These are phyloP conservation scores for Penicillium paneum DNA, from an alignment of 2,329 filamentous ascomycete genomes.

Conservation along the genomic window DNA sequence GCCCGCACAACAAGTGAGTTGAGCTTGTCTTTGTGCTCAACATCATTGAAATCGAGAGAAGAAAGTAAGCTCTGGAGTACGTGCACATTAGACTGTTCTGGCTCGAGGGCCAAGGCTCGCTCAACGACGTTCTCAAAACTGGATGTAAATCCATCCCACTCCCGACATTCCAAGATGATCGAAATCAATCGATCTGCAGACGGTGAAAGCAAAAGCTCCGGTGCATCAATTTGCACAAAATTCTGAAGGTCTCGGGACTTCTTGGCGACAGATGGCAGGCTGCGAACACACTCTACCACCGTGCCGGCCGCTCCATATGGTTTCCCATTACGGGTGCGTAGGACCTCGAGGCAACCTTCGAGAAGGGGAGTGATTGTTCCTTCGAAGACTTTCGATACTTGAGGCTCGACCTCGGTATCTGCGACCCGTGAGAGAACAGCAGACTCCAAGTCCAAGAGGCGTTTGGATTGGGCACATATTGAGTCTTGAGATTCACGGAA, in stretches of 20 bases:
- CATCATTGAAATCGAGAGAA: conserved; percentile 37
- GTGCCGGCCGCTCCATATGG: conserved; percentile 63
- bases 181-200: conserved; percentile 66
- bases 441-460: conserved; percentile 62
- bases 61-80: conserved; percentile 41
- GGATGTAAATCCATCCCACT: conserved; percentile 41
- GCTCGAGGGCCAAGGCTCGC: conserved; percentile 33
- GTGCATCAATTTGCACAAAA: conserved; percentile 57
- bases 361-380: conserved; percentile 41
- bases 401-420: conserved; percentile 24
- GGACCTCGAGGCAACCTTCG: conserved; percentile 48
- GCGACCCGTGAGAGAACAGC: conserved; percentile 33
- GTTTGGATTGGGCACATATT: conserved; percentile 63
- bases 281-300: conserved; percentile 52
- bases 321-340: conserved; percentile 59
- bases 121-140: conserved; percentile 38
- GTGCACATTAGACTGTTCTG: conserved; percentile 31
- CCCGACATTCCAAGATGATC: conserved; percentile 58
- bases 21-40: conserved; percentile 35
- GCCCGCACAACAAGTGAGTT: conserved; percentile 35
- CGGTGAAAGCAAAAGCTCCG: conserved; percentile 62
- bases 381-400: conserved; percentile 35
- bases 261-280: conserved; percentile 42
- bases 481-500: conserved; percentile 68
- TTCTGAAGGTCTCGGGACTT: conserved; percentile 44